Conservation (phyloP, 495 filamentous ascomycete species). For the Parathielavia hyrcaniae region DNA sequence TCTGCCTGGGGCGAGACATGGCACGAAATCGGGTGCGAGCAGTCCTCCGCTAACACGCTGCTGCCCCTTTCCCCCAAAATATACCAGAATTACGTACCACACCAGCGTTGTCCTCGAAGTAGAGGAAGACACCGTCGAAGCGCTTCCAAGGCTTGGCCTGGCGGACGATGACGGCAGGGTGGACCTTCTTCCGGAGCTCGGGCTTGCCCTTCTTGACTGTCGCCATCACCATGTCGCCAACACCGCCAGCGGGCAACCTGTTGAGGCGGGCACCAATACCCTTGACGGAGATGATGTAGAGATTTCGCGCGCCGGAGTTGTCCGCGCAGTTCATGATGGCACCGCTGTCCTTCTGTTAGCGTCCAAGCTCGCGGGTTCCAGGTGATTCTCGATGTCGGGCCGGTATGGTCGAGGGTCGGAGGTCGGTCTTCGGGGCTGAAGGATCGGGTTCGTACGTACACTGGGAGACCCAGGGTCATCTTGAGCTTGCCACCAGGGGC, state of each 20-base stretch:
- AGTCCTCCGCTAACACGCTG: neutral
- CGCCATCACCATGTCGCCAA: constrained; percentile 99
- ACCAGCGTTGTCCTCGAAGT: constrained; percentile 99
- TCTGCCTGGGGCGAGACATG: neutral
- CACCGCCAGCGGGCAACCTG: constrained; percentile 93
- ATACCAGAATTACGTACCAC: constrained; percentile 59
- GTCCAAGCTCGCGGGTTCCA: neutral
- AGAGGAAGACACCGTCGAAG: constrained; percentile 94
- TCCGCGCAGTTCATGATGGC: constrained; percentile 97
- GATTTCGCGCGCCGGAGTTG: constrained; percentile 96
- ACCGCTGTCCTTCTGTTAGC: constrained; percentile 55
- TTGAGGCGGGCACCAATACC: constrained; percentile 98
- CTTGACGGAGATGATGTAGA: constrained; percentile 99
- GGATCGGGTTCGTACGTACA: constrained; percentile 59
- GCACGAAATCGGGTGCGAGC: neutral
- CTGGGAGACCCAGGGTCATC: constrained; percentile 99
- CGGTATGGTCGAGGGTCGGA: constrained; percentile 11
- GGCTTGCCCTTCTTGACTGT: constrained; percentile 99
- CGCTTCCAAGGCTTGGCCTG: constrained; percentile 99
- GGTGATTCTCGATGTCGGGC: neutral
- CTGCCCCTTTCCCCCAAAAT: neutral
- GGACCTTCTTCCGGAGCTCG: constrained; percentile 98
- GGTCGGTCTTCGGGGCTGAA: constrained; percentile 8
- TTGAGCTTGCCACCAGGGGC: constrained; percentile 99
- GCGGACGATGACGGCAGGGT: constrained; percentile 95